Percentiles rank a stretch among this genome's conserved stretches.
Evolutionary conservation across 768 basidiomycete genomes (phyloP).

Genomic region (Paxillus rubicundulus): DNA sequence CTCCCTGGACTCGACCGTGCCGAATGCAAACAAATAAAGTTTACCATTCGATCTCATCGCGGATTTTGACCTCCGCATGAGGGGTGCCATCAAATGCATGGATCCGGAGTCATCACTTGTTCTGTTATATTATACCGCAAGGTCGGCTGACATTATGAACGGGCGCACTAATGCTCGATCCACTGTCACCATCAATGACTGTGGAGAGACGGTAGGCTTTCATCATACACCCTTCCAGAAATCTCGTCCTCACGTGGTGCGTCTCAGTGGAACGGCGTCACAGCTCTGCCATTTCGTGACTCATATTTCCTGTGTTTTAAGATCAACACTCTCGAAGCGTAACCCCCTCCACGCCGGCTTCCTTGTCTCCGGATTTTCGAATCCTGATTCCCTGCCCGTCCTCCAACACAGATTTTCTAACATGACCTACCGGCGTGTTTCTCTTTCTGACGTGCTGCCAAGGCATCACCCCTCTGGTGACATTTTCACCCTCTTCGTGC

Average conservation of each 20-base stretch:
- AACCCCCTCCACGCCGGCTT: slow-evolving; percentile 13
- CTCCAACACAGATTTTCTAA: slow-evolving; percentile 23
- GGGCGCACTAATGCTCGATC: slow-evolving; percentile 32
- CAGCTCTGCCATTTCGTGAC: slow-evolving; percentile 45
- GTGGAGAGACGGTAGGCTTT: slow-evolving; percentile 34
- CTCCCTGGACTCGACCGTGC: slow-evolving; percentile 2
- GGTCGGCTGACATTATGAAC: slow-evolving; percentile 37
- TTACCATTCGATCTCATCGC: too few relatives aligned
- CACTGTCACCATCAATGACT: slow-evolving; percentile 25
- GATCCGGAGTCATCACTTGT: slow-evolving; percentile 32
- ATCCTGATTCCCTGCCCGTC: slow-evolving; percentile 9
- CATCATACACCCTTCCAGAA: not conserved
- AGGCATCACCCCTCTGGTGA: slow-evolving; percentile 34
- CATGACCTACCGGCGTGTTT: slow-evolving; percentile 38
- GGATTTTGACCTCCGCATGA: too few relatives aligned
- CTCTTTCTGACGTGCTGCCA: slow-evolving; percentile 40
- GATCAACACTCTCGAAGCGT: slow-evolving; percentile 49
- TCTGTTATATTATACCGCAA: slow-evolving; percentile 28
- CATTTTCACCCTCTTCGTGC: slow-evolving; percentile 37
- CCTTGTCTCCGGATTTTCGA: slow-evolving; percentile 5
- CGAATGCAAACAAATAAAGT: too few relatives aligned
- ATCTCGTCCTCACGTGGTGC: not conserved
- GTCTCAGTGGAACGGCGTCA: slow-evolving; percentile 40
- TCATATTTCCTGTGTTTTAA: slow-evolving; percentile 52
- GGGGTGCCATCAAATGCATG: slow-evolving; percentile 37